Evolutionary conservation across 1,139 yeast genomes (phyloP).

Genomic region (Candida freyschussii): DNA sequence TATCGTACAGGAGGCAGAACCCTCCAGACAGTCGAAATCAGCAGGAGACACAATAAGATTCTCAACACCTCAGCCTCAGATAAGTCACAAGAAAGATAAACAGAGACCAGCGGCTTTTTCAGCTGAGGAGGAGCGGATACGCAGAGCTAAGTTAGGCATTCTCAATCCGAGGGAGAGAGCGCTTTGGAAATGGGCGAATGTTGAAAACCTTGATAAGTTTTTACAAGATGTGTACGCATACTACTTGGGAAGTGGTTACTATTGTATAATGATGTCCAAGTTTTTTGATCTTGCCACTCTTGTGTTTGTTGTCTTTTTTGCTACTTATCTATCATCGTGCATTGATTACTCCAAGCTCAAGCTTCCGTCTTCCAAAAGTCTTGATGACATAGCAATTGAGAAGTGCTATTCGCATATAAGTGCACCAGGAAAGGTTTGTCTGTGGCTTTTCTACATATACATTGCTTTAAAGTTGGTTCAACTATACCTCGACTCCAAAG

Average conservation of each 20-base stretch:
- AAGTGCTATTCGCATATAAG: slow-evolving; percentile 50
- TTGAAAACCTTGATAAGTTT: slow-evolving; percentile 83
- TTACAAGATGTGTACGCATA: slow-evolving; percentile 78
- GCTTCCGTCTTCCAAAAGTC: slow-evolving; percentile 24
- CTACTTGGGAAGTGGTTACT: slow-evolving; percentile 79
- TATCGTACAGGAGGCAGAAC: slow-evolving; percentile 5
- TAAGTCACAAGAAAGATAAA: slow-evolving; percentile 6
- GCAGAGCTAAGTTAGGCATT: slow-evolving; percentile 26
- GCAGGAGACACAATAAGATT: neutral
- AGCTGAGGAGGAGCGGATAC: slow-evolving; percentile 21
- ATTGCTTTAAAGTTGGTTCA: slow-evolving; percentile 58
- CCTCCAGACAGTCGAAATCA: too few relatives aligned
- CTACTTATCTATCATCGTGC: slow-evolving; percentile 81
- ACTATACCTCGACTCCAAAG: slow-evolving; percentile 41
- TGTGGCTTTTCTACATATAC: slow-evolving; percentile 58
- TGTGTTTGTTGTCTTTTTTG: slow-evolving; percentile 69
- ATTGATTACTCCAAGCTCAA: slow-evolving; percentile 56
- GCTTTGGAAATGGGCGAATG: slow-evolving; percentile 93
- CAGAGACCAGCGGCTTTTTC: neutral
- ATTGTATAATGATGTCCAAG: slow-evolving; percentile 65
- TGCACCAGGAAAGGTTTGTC: slow-evolving; percentile 47
- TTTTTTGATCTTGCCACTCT: slow-evolving; percentile 66
- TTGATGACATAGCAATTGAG: slow-evolving; percentile 50
- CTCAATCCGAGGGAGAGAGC: slow-evolving; percentile 72
- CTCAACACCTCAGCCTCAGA: slow-evolving; percentile 4